Evolutionary conservation across 371 early-diverging fungal species (phyloP), one percentile per base, ranked within the genome.

Genomic region (Mycotypha africana): DNA sequence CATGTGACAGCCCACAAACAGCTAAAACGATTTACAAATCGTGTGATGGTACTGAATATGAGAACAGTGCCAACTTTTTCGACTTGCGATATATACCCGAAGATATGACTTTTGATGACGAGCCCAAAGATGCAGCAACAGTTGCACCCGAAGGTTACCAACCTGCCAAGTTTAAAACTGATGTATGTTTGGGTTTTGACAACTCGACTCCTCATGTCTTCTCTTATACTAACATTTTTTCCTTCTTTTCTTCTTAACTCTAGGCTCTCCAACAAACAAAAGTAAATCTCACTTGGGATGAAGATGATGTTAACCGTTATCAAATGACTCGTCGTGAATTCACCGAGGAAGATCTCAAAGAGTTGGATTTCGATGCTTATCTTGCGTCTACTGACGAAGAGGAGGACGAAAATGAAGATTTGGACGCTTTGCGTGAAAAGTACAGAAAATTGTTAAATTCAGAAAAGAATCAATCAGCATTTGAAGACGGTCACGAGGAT

Each of bases 41-140:
- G 15, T 93, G 93, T 58, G 99, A 99, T 62, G 94, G 92, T 11
- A 78, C 88, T 9, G 99, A 99, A 65, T 96, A 86, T 57, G 99
- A 98, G 62, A 78, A 81, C 37, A 88, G 91, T 32, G 83, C 92
- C 45, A 96, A 96, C 73, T 88, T 89, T 49, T 91, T 99, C 53
- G 98, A 99, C 67, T 65, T 97, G 53, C 81, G 98, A n/a, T 99
- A 86, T 79, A 84, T 99, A 44, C 97, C 98, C 35, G 92, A 93
- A 55, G 93, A 84, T 16, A 88, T 88, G 87, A 62, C 59, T 10
- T 97, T 99, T 76, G 79, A 78, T 15, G 88, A 88, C 22, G 86
- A 86, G 23, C 59, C 62, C 22, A 62, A 69, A 40, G 93, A 96
- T 25, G 76, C 62, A 16, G 85, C 88, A 2, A 74, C 62, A 36